A percentile compares a stretch with the other conserved stretches of the same genome.
phyloP scores from a whole-genome alignment of 164 flowering plant species.

The Tinospora cordifolia region DNA sequence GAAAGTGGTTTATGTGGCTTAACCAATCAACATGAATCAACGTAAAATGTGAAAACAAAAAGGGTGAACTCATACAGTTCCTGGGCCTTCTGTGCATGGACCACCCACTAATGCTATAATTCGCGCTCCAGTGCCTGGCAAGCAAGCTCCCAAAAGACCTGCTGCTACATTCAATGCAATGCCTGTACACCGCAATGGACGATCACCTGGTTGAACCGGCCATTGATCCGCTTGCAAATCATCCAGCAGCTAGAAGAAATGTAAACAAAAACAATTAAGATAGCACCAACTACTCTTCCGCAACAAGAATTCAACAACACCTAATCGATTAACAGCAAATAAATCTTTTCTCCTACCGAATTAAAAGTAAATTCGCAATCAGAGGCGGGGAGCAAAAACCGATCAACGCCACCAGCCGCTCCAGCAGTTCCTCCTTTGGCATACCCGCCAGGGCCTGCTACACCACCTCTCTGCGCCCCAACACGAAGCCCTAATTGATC shows the following conservation, averaged over 20 bases:
- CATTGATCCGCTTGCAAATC: conserved; percentile 87
- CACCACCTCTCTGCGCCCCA: conserved; percentile 28
- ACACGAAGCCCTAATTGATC: conserved; percentile 71
- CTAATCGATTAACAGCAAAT: neutral
- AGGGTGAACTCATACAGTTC: conserved; percentile 45
- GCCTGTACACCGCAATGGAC: conserved; percentile 80
- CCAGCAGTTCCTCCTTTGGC: conserved; percentile 34
- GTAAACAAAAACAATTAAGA: conserved; percentile 2
- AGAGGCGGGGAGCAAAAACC: conserved; percentile 81
- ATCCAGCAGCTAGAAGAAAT: conserved; percentile 56
- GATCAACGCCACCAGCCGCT: conserved; percentile 28
- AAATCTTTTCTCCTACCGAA: conserved; percentile 37
- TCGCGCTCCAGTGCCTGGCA: conserved; percentile 83
- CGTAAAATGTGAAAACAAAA: neutral
- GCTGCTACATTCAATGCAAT: conserved; percentile 90
- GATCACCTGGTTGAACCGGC: conserved; percentile 68
- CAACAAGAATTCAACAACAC: neutral
- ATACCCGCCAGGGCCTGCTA: conserved; percentile 19
- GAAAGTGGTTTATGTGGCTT: neutral
- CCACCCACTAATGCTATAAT: conserved; percentile 90
- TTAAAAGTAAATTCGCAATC: conserved; percentile 76
- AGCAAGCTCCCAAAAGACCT: conserved; percentile 79
- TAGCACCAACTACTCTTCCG: neutral
- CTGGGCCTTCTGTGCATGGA: conserved; percentile 99
- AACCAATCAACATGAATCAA: neutral